These are phyloP conservation scores for Crithidia expoeki DNA, from an alignment of 208 protist genomes.

Conservation along the genomic window DNA sequence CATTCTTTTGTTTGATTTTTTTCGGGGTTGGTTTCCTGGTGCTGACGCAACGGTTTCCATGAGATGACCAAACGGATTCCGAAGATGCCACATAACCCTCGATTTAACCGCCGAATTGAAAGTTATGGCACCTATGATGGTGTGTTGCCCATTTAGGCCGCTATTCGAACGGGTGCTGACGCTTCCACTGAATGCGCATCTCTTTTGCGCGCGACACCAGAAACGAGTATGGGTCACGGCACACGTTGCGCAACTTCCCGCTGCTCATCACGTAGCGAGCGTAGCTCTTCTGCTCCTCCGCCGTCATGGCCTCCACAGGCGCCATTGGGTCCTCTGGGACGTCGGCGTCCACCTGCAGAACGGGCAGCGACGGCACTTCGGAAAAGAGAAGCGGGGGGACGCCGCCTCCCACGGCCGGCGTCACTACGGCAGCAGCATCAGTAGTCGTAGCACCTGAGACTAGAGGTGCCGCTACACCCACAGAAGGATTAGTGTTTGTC, in stretches of 20 bases:
- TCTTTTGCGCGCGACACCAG: slow-evolving; percentile 51
- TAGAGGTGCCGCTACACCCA: neutral
- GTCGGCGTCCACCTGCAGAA: slow-evolving; percentile 21
- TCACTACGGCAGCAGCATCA: neutral
- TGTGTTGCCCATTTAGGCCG: no score
- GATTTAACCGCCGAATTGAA: no score
- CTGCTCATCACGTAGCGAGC: slow-evolving; percentile 76
- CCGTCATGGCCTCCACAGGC: slow-evolving; percentile 24
- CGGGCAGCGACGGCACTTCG: slow-evolving; percentile 30
- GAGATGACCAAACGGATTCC: no score
- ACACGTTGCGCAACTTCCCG: slow-evolving; percentile 80
- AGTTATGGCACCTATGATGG: no score
- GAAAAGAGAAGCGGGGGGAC: slow-evolving; percentile 17
- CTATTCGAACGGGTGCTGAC: slow-evolving; percentile 31
- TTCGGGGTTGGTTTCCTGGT: no score
- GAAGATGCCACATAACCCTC: no score
- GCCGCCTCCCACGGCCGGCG: slow-evolving; percentile 7
- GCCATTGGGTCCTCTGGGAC: slow-evolving; percentile 12
- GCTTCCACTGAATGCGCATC: slow-evolving; percentile 40
- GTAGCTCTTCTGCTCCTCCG: slow-evolving; percentile 54
- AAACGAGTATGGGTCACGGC: slow-evolving; percentile 72
- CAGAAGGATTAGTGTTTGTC: no score
- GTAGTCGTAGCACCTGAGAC: no score
- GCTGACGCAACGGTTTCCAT: no score
- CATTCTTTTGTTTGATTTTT: no score